These are phyloP conservation scores for Colletotrichum sp. DNA, from an alignment of 2,329 filamentous ascomycete genomes.

Conservation along the genomic window DNA sequence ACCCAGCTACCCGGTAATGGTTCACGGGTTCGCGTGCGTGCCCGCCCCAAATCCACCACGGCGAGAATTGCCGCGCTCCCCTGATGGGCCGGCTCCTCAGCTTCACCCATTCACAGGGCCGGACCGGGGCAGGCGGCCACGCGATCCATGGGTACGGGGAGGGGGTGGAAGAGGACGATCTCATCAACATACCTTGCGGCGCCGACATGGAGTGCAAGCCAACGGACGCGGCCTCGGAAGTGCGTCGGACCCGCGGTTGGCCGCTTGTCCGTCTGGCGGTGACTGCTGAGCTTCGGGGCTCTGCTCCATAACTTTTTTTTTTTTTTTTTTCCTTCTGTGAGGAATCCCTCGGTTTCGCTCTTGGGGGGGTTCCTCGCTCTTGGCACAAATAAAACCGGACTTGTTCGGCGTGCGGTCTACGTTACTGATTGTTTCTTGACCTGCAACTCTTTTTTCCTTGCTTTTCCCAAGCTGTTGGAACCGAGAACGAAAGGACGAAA, in stretches of 20 bases:
- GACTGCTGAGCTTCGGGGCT: constrained; percentile 17
- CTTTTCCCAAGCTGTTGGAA: background rate
- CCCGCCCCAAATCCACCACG: background rate
- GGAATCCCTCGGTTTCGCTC: background rate
- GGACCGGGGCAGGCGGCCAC: background rate
- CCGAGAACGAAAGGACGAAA: background rate
- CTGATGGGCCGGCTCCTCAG: background rate
- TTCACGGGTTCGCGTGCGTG: background rate
- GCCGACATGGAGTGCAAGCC: constrained; percentile 21
- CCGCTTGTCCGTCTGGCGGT: constrained; percentile 18
- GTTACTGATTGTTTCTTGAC: background rate
- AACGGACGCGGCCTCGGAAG: constrained; percentile 19
- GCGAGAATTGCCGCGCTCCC: background rate
- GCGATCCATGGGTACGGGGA: background rate
- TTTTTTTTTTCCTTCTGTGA: background rate
- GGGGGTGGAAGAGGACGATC: background rate
- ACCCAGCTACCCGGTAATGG: background rate
- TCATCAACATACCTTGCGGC: constrained; percentile 17
- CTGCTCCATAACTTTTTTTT: constrained; percentile 11
- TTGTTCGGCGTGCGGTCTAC: background rate
- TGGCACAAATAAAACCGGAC: constrained; percentile 6
- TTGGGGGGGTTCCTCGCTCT: background rate
- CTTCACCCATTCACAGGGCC: background rate
- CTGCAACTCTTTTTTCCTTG: background rate
- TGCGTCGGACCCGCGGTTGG: constrained; percentile 18